Evolutionary conservation across 495 filamentous ascomycete species (phyloP), one percentile per base, ranked within the genome.

Genomic region (Aspergillus mulundensis): DNA sequence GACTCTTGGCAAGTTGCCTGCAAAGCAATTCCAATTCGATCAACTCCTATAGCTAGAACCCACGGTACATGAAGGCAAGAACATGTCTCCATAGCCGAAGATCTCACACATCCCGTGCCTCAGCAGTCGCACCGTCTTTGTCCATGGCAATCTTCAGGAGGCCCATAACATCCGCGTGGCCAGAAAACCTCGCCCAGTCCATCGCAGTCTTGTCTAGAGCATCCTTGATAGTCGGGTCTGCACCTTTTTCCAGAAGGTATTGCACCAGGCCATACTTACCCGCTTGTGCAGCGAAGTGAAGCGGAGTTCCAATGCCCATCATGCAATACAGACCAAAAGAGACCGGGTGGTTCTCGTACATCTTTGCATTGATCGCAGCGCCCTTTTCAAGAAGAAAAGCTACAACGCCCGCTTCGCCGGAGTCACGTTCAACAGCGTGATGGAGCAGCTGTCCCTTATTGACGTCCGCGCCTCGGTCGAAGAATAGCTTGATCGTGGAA

Each of bases 361-460:
- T 57, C 44, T 47, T 57, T 8, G 44, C 54, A 40, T 65, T 61
- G 23, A 61, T 51, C 23, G 56, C 28, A 28, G 59, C 62, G 34
- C 62, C 62, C 56, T 23, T 34, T 21, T 57, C 45, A 18, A 61
- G 23, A 18, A 65, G 56, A 20, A 65, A 14, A 0, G 38, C 21
- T 23, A 65, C 36, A 0, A 65, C 56, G 3, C 59, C 51, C 3
- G 46, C 23, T 11, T 55, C 30, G 25, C 25, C 25, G 4, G 23
- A 24, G 14, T 47, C 21, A 8, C 58, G 59, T 24, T 14, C 20
- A 23, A 66, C 36, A 3, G 63, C 58, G 57, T 61, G 44, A 7
- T 63, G 58, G 43, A 66, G 63, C 44, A 61, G 59, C 44, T 63
- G 47, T 15, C 60, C 63, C 28, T 61, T 61, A 15, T 45, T 44